These are phyloP conservation scores for Hanseniaspora taiwanica DNA, from an alignment of 805 yeast species.

Conservation along the genomic window DNA sequence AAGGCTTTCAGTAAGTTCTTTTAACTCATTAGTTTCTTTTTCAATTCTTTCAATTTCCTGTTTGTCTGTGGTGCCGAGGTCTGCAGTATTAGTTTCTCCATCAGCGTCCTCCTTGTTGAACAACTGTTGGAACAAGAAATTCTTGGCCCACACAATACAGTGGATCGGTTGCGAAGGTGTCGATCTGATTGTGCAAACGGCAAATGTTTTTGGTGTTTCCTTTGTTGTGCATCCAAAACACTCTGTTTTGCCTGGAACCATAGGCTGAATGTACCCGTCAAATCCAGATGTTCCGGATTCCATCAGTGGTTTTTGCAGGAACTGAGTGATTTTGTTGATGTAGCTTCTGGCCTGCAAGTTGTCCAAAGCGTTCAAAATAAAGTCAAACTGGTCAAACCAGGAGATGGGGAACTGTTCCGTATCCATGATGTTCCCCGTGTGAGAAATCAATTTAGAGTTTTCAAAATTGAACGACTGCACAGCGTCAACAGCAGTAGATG, in stretches of 20 bases:
- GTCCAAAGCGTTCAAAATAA: slow-evolving; percentile 86
- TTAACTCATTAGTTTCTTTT: slow-evolving; percentile 55
- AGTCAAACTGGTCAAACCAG: slow-evolving; percentile 68
- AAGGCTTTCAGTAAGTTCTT: slow-evolving; percentile 26
- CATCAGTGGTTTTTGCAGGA: slow-evolving; percentile 61
- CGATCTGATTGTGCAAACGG: slow-evolving; percentile 93
- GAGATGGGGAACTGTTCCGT: slow-evolving; percentile 49
- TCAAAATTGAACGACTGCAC: slow-evolving; percentile 52
- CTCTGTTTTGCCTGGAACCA: slow-evolving; percentile 67
- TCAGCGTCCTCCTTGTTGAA: slow-evolving; percentile 40
- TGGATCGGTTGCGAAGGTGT: slow-evolving; percentile 96
- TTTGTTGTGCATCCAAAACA: slow-evolving; percentile 89
- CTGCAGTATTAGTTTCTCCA: slow-evolving; percentile 25
- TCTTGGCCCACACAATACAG: slow-evolving; percentile 95
- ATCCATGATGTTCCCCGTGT: slow-evolving; percentile 83
- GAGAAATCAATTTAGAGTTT: slow-evolving; percentile 52
- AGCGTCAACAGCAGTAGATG: slow-evolving; percentile 72
- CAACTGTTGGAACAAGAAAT: slow-evolving; percentile 69
- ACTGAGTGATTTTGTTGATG: slow-evolving; percentile 73
- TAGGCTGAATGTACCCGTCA: slow-evolving; percentile 89
- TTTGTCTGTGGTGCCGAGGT: slow-evolving; percentile 49
- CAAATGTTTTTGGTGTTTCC: slow-evolving; percentile 79
- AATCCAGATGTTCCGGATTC: slow-evolving; percentile 95
- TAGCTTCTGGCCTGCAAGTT: slow-evolving; percentile 85
- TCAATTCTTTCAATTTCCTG: slow-evolving; percentile 52